Base-by-base conservation (phyloP, 352 stramenopile species). In the Phytopythium sindhum region DNA sequence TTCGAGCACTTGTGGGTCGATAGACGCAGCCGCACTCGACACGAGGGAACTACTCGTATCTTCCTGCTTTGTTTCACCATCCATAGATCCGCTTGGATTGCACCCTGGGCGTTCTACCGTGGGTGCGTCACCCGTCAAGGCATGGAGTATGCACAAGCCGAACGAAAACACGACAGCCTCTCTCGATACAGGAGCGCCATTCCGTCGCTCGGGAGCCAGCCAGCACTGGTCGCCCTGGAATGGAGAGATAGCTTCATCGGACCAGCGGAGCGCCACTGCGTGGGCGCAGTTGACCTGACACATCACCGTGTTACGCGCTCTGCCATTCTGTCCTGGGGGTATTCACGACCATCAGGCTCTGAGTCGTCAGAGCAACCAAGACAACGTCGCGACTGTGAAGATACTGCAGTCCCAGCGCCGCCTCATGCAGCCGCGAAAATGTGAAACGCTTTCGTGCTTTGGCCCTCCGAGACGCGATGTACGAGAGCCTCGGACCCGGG, bases 111-210 rank as follows among this genome's bases (percentile, higher is more conserved):
- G n/a, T n/a, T n/a, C n/a, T n/a, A n/a, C n/a, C n/a, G n/a, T 31
- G 45, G 14, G 2, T 21, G 10, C 7, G 39, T 6, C 23, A 17
- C 54, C 37, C 29, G 37, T 60, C 35, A 60, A 0, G 0, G 19
- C 54, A 0, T 60, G 54, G 15, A 60, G 54, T 19, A 60, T 35
- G 21, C 54, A 60, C 35, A 50, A 14, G 12, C 54, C 54, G 54
- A 60, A 48, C n/a, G 54, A 37, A 24, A 60, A 60, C n/a, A 60
- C 54, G 17, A 50, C 54, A 12, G 31, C 24, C 15, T 39, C 31
- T 2, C 14, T 8, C 21, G 54, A 48, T 12, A 28, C 33, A 14
- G 24, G 10, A 1, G 4, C 35, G 31, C 35, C 35, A 8, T 21
- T 15, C 33, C 35, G n/a, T 2, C 24, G 54, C 54, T 60, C 54